Evolutionary conservation across 768 basidiomycete species (phyloP), one percentile per base, ranked within the genome.

Genomic region (Vararia minispora): DNA sequence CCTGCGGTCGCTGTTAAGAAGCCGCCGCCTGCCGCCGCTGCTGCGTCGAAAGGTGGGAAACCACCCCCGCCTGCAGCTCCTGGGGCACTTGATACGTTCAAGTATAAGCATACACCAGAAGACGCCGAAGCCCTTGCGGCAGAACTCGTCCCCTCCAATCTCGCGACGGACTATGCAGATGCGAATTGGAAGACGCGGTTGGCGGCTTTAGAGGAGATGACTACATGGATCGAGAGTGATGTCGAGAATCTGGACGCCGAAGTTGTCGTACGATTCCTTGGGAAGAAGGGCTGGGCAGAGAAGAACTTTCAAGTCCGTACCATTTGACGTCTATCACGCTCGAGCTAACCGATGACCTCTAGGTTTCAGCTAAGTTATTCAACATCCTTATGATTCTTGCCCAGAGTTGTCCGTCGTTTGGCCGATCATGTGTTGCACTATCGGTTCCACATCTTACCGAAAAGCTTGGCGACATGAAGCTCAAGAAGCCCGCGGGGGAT

Each of bases 401-500:
- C 2, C 76, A 87, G 47, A 64, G 67, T 25, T 88, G 79, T 50
- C 78, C 89, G 1, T 74, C 78, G 1, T 98, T 98, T 58, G 80
- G 87, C 21, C 73, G 80, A 49, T 78, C 90, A 1, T 89, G 87
- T 37, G 72, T 76, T 6, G 92, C 91, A 2, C 61, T 97, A 16
- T 79, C 74, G 38, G 73, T 90, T 4, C 70, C 76, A 4, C 85
- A 90, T 58, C 63, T 98, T 17, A 76, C 76, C 27, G 95, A 99
- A 60, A 98, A 99, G 60, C 64, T 99, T 33, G 95, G 95, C 16
- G 95, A 99, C 53, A 63, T 86, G 61, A 99, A 99, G 55, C 61
- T 99, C 42, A 98, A 97, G 68, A 98, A 97, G 56, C 85, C 92
- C 4, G 88, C 92, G 16, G 84, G 88, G 16, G 95, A 99, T 32